Evolutionary conservation across 345 rosid genomes (phyloP).

Genomic region (Trapa bicornis): DNA sequence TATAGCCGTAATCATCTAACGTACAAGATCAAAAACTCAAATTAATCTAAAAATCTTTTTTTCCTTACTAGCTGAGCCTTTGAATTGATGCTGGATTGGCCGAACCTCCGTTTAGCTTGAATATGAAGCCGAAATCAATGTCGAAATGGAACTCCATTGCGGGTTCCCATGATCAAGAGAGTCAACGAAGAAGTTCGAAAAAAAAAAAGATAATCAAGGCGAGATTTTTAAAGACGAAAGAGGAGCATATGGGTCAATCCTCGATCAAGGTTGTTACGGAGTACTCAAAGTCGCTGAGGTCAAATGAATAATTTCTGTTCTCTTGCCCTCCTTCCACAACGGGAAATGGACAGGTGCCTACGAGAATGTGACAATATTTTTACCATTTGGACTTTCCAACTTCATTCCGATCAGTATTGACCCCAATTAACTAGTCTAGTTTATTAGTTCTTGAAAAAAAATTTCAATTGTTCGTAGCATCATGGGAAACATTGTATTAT

Average conservation of each 20-base stretch:
- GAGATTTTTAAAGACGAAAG: not conserved
- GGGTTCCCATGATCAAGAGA: not conserved
- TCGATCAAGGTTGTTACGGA: not conserved
- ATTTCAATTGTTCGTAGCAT: too few relatives aligned
- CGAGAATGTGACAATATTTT: not conserved
- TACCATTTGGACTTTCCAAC: not conserved
- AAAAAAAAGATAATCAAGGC: not conserved
- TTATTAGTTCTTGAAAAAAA: too few relatives aligned
- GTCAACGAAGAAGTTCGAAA: not conserved
- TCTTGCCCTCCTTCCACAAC: not conserved
- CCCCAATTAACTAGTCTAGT: too few relatives aligned
- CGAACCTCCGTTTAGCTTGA: not conserved
- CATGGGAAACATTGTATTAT: too few relatives aligned
- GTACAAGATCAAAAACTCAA: not conserved
- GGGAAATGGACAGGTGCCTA: not conserved
- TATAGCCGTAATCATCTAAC: not conserved
- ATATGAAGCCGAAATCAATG: not conserved
- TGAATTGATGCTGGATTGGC: not conserved
- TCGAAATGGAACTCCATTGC: not conserved
- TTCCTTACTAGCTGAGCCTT: not conserved
- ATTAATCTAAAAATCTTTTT: not conserved
- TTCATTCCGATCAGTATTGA: too few relatives aligned
- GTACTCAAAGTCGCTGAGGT: not conserved
- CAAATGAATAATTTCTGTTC: not conserved
- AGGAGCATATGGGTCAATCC: not conserved